Evolutionary conservation across 495 filamentous ascomycete genomes (phyloP).

Genomic region (Lophium mytilinum): DNA sequence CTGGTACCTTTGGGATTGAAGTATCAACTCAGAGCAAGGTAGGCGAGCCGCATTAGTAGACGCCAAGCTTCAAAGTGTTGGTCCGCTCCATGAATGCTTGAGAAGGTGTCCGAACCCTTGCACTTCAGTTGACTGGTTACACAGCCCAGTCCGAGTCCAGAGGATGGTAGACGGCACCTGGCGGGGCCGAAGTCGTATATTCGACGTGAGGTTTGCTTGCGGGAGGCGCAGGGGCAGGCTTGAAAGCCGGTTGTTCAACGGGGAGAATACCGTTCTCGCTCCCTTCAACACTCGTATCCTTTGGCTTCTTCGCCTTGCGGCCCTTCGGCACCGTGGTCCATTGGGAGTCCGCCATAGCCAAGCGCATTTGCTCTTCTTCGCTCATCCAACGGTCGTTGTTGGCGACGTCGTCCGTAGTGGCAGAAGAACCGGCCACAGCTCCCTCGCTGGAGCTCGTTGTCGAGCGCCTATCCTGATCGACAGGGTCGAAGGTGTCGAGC

Average conservation of each 20-base stretch:
- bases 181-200: constrained; percentile 1
- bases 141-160: constrained; percentile 53
- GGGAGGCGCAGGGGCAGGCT: neutral
- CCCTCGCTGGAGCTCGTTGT: constrained; percentile 29
- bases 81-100: too few relatives aligned
- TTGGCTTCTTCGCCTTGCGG: constrained; percentile 53
- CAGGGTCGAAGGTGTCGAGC: constrained; percentile 67
- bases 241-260: neutral
- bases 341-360: constrained; percentile 53
- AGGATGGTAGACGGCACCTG: constrained; percentile 25
- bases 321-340: constrained; percentile 67
- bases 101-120: too few relatives aligned
- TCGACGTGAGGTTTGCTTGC: constrained; percentile 1
- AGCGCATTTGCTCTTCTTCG: constrained; percentile 78
- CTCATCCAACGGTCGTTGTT: constrained; percentile 45
- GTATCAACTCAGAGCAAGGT: too few relatives aligned
- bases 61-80: too few relatives aligned
- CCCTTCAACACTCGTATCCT: constrained; percentile 32
- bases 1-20: too few relatives aligned
- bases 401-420: constrained; percentile 21
- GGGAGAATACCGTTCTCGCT: constrained; percentile 8
- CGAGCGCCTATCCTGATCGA: constrained; percentile 45
- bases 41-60: too few relatives aligned
- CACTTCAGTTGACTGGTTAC: too few relatives aligned
- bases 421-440: constrained; percentile 22